A percentile compares a stretch with the other conserved stretches of the same genome.
Conservation (phyloP, 192 early-diverging fungal species). For the Coemansia sp. region DNA sequence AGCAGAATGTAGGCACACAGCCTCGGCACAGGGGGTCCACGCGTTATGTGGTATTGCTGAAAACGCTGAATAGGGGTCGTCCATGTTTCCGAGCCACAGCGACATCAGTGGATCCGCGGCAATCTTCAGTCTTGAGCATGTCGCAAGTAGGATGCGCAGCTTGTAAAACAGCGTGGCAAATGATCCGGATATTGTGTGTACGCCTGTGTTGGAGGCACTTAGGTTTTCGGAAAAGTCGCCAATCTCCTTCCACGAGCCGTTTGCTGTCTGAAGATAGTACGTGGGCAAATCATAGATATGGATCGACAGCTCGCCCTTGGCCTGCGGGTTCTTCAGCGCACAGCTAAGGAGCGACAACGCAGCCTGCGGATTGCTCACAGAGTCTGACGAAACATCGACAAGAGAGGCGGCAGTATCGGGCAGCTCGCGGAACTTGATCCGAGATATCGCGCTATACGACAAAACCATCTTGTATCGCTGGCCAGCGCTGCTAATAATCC, state of each 20-base stretch:
- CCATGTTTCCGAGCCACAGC: conserved; percentile 52
- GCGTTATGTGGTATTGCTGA: conserved; percentile 32
- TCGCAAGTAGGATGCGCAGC: conserved; percentile 48
- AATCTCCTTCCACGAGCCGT: conserved; percentile 40
- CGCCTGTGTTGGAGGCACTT: conserved; percentile 31
- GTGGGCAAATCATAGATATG: conserved; percentile 45
- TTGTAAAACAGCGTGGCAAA: conserved; percentile 43
- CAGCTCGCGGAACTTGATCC: conserved; percentile 47
- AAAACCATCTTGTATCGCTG: conserved; percentile 55
- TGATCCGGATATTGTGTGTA: conserved; percentile 41
- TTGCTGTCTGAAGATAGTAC: conserved; percentile 40
- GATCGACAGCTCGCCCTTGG: conserved; percentile 47
- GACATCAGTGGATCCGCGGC: conserved; percentile 47
- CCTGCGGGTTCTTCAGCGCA: conserved; percentile 44
- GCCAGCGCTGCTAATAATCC: conserved; percentile 48
- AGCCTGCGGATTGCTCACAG: conserved; percentile 42
- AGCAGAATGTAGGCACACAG: conserved; percentile 34
- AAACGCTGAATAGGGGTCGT: conserved; percentile 48
- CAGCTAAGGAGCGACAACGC: conserved; percentile 36
- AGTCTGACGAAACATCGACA: conserved; percentile 28
- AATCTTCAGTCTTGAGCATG: conserved; percentile 49
- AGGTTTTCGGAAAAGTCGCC: conserved; percentile 49
- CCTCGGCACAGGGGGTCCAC: conserved; percentile 39
- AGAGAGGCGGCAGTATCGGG: conserved; percentile 37
- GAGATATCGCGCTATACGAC: conserved; percentile 46